Percentiles rank a stretch among this genome's conserved stretches.
phyloP scores from a whole-genome alignment of 2,329 filamentous ascomycete species.

The Venturia carpophila region DNA sequence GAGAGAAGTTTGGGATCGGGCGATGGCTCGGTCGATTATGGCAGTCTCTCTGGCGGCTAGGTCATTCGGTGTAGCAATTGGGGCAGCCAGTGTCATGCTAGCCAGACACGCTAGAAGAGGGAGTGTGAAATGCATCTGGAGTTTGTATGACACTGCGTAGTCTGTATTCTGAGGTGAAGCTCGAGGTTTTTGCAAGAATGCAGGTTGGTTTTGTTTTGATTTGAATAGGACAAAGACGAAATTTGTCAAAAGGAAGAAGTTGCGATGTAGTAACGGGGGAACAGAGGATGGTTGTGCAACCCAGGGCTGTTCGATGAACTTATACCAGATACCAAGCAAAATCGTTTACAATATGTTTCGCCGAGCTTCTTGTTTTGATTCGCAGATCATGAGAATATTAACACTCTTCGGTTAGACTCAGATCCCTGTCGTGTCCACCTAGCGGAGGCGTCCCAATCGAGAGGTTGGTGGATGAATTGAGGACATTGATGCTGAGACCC shows the following conservation, averaged over 20 bases:
- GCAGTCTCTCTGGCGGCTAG: not conserved
- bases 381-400: not conserved
- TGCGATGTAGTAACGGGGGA: too few relatives aligned
- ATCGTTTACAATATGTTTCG: not conserved
- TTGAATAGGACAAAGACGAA: not conserved
- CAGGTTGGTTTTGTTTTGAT: not conserved
- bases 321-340: not conserved
- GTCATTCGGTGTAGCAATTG: not conserved
- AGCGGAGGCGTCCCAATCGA: not conserved
- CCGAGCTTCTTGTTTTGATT: not conserved
- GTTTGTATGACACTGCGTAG: not conserved
- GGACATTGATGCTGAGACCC: not conserved
- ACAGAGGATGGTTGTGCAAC: too few relatives aligned
- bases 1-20: not conserved
- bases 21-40: not conserved
- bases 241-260: too few relatives aligned
- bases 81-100: not conserved
- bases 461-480: not conserved
- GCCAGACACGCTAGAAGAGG: slow-evolving; percentile 2
- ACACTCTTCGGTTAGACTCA: not conserved
- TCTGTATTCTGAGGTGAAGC: not conserved
- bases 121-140: not conserved
- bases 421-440: not conserved
- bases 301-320: not conserved
- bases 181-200: not conserved